A percentile compares a stretch with the other conserved stretches of the same genome.
Evolutionary conservation across 768 basidiomycete species (phyloP).

Genomic region (Russula abietina): DNA sequence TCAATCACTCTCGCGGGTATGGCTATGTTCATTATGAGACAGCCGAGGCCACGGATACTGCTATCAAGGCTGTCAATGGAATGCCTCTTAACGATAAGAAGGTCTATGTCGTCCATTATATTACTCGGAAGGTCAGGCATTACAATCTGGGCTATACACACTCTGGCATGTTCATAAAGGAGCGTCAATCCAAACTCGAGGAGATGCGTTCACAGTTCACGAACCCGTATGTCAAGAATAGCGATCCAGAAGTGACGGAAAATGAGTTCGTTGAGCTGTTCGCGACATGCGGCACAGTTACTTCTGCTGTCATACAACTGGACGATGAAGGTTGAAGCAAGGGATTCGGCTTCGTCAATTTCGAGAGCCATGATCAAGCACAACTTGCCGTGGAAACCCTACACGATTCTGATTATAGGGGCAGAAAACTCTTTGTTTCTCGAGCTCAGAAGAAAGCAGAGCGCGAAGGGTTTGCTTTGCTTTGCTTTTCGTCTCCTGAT

Average conservation of each 20-base stretch:
- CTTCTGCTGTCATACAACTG: constrained; percentile 77
- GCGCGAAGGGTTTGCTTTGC: constrained; percentile 98
- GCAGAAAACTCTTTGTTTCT: constrained; percentile 89
- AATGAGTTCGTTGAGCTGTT: constrained; percentile 89
- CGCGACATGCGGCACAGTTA: constrained; percentile 68
- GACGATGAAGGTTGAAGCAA: constrained; percentile 92
- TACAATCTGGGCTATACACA: background rate
- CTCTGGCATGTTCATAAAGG: constrained; percentile 39
- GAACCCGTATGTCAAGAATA: constrained; percentile 97
- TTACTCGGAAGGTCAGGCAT: constrained; percentile 78
- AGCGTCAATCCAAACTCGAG: constrained; percentile 96
- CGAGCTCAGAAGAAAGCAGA: constrained; percentile 98
- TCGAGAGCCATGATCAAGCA: constrained; percentile 86
- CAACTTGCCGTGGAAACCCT: constrained; percentile 83
- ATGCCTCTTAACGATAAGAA: constrained; percentile 99
- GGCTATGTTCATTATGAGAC: constrained; percentile 99
- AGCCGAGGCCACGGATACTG: constrained; percentile 88
- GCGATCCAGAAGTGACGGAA: constrained; percentile 76
- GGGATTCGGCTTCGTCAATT: constrained; percentile 99
- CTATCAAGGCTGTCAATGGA: constrained; percentile 98
- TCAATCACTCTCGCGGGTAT: constrained; percentile 98
- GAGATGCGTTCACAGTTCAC: constrained; percentile 97
- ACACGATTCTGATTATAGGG: constrained; percentile 77
- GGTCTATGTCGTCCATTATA: constrained; percentile 96
- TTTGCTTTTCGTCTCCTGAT: constrained; percentile 97